A percentile compares a stretch with the other conserved stretches of the same genome.
Evolutionary conservation across 176 grass and related monocot genomes (phyloP).

Genomic region (Thinopyrum elongatum): DNA sequence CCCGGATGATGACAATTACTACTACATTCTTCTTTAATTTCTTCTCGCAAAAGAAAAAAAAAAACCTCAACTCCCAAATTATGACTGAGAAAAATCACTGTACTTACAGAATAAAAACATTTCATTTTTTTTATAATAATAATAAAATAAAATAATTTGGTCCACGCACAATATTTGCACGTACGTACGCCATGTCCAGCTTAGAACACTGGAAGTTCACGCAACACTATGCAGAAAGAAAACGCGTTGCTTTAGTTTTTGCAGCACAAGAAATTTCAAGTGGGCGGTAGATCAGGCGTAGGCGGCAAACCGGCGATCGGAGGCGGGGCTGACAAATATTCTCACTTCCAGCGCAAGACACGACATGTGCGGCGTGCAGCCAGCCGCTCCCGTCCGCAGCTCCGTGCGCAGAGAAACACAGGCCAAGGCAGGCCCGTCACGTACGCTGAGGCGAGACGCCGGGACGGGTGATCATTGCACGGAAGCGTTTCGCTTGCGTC

Average conservation of each 20-base stretch:
- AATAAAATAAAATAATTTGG: too few species aligned
- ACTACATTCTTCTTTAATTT: too few species aligned
- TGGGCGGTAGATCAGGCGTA: background rate
- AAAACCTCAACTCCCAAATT: too few species aligned
- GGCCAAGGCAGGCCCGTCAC: background rate
- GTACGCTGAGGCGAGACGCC: background rate
- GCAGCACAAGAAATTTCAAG: background rate
- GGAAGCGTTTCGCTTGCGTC: background rate
- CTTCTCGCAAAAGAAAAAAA: too few species aligned
- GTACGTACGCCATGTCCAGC: too few species aligned
- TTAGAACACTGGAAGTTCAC: background rate
- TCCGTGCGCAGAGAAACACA: background rate
- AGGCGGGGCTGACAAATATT: background rate
- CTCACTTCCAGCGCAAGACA: slow-evolving; percentile 6
- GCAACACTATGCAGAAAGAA: background rate
- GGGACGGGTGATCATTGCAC: background rate
- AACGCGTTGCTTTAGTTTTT: background rate
- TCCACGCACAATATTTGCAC: background rate
- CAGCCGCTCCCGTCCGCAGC: too few species aligned
- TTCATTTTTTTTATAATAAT: too few species aligned
- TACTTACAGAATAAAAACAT: too few species aligned
- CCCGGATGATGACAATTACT: too few species aligned
- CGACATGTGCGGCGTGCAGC: slow-evolving; percentile 7
- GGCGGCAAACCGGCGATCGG: slow-evolving; percentile 20
- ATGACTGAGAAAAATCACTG: too few species aligned